These are phyloP conservation scores for Chimonanthus salicifolius DNA, from an alignment of 164 flowering plant species.

Conservation along the genomic window DNA sequence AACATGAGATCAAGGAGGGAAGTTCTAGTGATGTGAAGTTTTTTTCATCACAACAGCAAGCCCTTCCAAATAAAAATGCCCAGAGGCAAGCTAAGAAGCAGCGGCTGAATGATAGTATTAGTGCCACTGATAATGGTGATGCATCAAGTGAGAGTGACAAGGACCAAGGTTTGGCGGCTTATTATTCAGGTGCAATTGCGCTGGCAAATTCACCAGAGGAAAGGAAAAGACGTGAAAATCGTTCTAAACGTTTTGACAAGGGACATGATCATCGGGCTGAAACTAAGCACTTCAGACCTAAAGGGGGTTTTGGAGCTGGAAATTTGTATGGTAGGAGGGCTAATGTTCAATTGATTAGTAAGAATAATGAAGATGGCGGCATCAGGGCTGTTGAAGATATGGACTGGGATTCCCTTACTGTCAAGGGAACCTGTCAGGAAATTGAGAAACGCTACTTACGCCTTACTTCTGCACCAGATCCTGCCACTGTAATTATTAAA, in stretches of 20 bases:
- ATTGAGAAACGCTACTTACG: slow-evolving; percentile 96
- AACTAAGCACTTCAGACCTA: slow-evolving; percentile 37
- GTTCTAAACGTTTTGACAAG: slow-evolving; percentile 84
- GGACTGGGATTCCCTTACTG: slow-evolving; percentile 95
- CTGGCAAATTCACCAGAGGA: slow-evolving; percentile 84
- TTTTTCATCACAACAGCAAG: slow-evolving; percentile 33
- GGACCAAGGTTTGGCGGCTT: slow-evolving; percentile 69
- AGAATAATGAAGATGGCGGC: slow-evolving; percentile 50
- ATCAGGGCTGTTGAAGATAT: slow-evolving; percentile 93
- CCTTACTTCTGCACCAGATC: slow-evolving; percentile 98
- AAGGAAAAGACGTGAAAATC: slow-evolving; percentile 76
- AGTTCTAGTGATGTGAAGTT: slow-evolving; percentile 26
- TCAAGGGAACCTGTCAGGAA: slow-evolving; percentile 96
- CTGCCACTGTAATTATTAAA: slow-evolving; percentile 56
- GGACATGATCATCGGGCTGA: slow-evolving; percentile 51
- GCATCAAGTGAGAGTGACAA: slow-evolving; percentile 91
- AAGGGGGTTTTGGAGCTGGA: slow-evolving; percentile 41
- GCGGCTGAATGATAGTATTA: slow-evolving; percentile 44
- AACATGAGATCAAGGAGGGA: slow-evolving; percentile 39
- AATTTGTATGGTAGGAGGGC: slow-evolving; percentile 56
- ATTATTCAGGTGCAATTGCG: slow-evolving; percentile 60
- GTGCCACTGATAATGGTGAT: slow-evolving; percentile 50
- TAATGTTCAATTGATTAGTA: slow-evolving; percentile 57
- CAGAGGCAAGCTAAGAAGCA: slow-evolving; percentile 67
- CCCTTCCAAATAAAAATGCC: slow-evolving; percentile 28